Percentiles rank a stretch among this genome's conserved stretches.
Evolutionary conservation across 345 rosid species (phyloP).

Genomic region (Ceriops decandra): DNA sequence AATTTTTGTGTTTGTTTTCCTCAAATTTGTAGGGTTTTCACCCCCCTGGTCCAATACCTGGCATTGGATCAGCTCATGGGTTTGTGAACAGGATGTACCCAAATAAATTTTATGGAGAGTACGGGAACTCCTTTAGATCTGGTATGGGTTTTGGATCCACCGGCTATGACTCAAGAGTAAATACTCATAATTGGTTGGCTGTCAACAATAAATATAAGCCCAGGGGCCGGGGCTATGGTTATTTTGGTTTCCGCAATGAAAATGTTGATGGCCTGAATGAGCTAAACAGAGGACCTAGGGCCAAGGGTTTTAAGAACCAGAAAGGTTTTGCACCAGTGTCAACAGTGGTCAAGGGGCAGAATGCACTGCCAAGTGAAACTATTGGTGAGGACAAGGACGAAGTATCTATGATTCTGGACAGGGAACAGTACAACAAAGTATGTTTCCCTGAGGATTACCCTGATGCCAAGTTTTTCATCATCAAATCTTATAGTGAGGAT

Average conservation of each 20-base stretch:
- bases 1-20: background rate
- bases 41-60: slow-evolving; percentile 1
- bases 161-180: background rate
- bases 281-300: slow-evolving; percentile 2
- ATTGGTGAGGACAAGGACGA: slow-evolving; percentile 3
- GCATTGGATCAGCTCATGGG: background rate
- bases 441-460: slow-evolving; percentile 5
- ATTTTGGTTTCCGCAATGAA: background rate
- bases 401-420: background rate
- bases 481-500: slow-evolving; percentile 9
- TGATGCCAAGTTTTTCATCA: slow-evolving; percentile 16
- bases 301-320: slow-evolving; percentile 5
- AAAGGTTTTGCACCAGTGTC: slow-evolving; percentile 3
- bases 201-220: slow-evolving; percentile 5
- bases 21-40: background rate
- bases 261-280: slow-evolving; percentile 2
- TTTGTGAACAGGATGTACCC: background rate
- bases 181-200: slow-evolving; percentile 3
- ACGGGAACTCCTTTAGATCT: background rate
- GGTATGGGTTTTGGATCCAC: slow-evolving; percentile 3
- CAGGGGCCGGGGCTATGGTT: slow-evolving; percentile 8
- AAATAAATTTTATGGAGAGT: background rate
- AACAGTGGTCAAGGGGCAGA: slow-evolving; percentile 7
- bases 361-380: slow-evolving; percentile 1
- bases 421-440: slow-evolving; percentile 8